Base-by-base conservation (phyloP, 768 basidiomycete species). In the Kockovaella imperatae region DNA sequence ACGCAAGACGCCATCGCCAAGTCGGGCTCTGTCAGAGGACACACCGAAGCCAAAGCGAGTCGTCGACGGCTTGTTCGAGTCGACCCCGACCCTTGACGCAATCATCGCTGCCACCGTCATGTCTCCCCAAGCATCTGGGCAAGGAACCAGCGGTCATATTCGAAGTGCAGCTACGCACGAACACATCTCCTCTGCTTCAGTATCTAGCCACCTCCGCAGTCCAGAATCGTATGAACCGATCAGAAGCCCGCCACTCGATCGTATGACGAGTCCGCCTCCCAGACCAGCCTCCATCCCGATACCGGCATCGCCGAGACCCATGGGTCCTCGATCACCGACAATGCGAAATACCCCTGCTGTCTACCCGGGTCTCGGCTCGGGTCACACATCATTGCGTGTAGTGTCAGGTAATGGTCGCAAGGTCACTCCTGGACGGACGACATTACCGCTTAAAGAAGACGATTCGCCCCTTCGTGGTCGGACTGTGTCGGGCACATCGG, bases 381-480 rank as follows among this genome's bases (percentile, higher is more conserved):
- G 42, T 1, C 64, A 64, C 42, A 64, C 64, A 1, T 49, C 42
- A 18, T 51, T 68, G 3, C 57, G 65, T 18, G 49, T 71, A 5
- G 60, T 66, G 6, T 63, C 59, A 2, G 64, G 65, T 5, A 47
- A 44, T 10, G 66, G 66, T 35, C 56, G 67, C 13, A 32, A 56
- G 17, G 61, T 68, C 1, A 62, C 64, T 4, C 51, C 58, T 5
- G 61, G 62, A n/a, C 54, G 68, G 15, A 61, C 61, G 23, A 64
- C 52, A 3, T 42, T 64, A 4, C 66, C 64, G 11, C 45, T 68
- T 23, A 58, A 56, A 36, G 52, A 54, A 10, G 45, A 51, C 34
- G 52, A 52, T 17, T n/a, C 28, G 6, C 13, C 23, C 11, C n/a
- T n/a, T n/a, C n/a, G n/a, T n/a, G n/a, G n/a, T n/a, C n/a, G n/a